phyloP scores from a whole-genome alignment of 306 rosid species.

The Dalbergia oliveri region DNA sequence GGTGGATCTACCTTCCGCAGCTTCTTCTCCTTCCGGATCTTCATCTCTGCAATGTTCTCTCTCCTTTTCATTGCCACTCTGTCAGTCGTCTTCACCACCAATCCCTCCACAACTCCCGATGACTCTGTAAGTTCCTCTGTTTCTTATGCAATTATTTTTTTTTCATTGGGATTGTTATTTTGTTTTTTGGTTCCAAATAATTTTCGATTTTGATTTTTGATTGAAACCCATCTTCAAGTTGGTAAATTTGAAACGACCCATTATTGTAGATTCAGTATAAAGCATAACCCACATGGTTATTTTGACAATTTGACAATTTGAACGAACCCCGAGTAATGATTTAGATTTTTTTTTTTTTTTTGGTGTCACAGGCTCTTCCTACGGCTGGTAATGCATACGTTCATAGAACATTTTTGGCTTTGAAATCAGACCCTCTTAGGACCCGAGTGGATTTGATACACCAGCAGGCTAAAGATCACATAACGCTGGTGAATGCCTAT shows the following conservation, averaged over 20 bases:
- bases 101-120: slow-evolving; percentile 70
- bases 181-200: background rate
- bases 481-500: slow-evolving; percentile 92
- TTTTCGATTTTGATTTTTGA: slow-evolving; percentile 43
- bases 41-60: slow-evolving; percentile 89
- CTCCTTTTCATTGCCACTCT: slow-evolving; percentile 94
- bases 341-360: slow-evolving; percentile 33
- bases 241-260: slow-evolving; percentile 28
- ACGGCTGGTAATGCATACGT: slow-evolving; percentile 83
- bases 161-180: background rate
- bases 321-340: slow-evolving; percentile 31
- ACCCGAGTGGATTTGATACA: slow-evolving; percentile 90
- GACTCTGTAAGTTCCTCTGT: slow-evolving; percentile 72
- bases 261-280: slow-evolving; percentile 39
- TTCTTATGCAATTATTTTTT: background rate
- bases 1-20: slow-evolving; percentile 76
- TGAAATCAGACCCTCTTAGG: slow-evolving; percentile 91
- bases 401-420: slow-evolving; percentile 86
- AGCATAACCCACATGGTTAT: slow-evolving; percentile 32
- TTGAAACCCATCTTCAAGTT: slow-evolving; percentile 32
- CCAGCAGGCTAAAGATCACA: slow-evolving; percentile 94
- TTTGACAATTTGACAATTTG: slow-evolving; percentile 36
- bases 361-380: slow-evolving; percentile 80
- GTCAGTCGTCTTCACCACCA: slow-evolving; percentile 72
- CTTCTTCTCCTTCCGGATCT: slow-evolving; percentile 96